These are phyloP conservation scores for Amanita muscaria DNA, from an alignment of 768 basidiomycete genomes.

Conservation along the genomic window DNA sequence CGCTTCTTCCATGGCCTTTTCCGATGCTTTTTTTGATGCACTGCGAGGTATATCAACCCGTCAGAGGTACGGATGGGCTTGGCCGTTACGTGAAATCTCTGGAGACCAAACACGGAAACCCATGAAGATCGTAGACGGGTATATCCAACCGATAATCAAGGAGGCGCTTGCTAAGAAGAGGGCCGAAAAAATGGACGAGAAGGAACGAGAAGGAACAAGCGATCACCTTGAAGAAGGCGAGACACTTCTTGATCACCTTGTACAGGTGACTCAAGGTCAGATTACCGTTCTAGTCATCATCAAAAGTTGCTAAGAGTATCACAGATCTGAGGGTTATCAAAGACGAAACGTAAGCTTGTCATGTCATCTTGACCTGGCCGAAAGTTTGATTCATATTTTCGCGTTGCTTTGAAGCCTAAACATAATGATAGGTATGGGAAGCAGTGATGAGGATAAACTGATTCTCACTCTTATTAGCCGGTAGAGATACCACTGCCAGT, in stretches of 20 bases:
- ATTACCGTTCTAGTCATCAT: not conserved
- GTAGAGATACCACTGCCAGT: slow-evolving; percentile 37
- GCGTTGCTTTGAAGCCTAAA: slow-evolving; percentile 26
- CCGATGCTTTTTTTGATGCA: slow-evolving; percentile 39
- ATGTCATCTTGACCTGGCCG: too few relatives aligned
- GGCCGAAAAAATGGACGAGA: not conserved
- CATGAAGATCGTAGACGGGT: slow-evolving; percentile 46
- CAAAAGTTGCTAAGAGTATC: not conserved
- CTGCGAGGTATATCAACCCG: slow-evolving; percentile 36
- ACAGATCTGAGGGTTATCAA: slow-evolving; percentile 37
- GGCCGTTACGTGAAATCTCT: slow-evolving; percentile 45
- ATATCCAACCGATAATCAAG: slow-evolving; percentile 42
- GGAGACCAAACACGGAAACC: slow-evolving; percentile 34
- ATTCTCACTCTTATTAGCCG: slow-evolving; percentile 31
- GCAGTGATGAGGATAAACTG: too few relatives aligned
- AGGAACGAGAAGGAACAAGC: slow-evolving; percentile 16
- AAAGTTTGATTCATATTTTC: not conserved
- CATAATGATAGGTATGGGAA: slow-evolving; percentile 38
- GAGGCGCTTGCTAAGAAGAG: slow-evolving; percentile 39
- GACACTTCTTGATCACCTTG: slow-evolving; percentile 49
- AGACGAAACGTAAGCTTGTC: slow-evolving; percentile 32
- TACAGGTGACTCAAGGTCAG: slow-evolving; percentile 39
- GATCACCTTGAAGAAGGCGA: slow-evolving; percentile 30
- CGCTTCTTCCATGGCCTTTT: slow-evolving; percentile 32
- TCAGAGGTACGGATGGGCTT: slow-evolving; percentile 36